phyloP scores from a whole-genome alignment of 495 filamentous ascomycete species.

The Jackrogersella minutella region DNA sequence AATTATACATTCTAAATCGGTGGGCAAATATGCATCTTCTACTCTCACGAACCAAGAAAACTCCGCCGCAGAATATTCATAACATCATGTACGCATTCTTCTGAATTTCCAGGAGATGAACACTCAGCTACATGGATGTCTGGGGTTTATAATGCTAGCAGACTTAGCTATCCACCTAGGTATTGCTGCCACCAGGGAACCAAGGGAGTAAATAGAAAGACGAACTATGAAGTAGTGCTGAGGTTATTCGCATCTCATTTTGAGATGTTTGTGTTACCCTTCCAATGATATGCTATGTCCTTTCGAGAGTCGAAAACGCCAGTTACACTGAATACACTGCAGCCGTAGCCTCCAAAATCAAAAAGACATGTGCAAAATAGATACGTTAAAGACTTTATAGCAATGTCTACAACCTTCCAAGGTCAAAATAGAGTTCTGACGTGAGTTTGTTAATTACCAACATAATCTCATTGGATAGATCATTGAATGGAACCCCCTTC shows the following conservation, averaged over 20 bases:
- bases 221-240: too few relatives aligned
- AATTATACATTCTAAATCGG: neutral
- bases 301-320: too few relatives aligned
- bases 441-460: neutral
- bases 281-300: neutral
- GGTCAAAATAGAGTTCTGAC: slow-evolving; percentile 32
- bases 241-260: neutral
- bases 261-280: neutral
- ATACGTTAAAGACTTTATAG: neutral
- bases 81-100: too few relatives aligned
- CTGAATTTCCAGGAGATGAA: too few relatives aligned
- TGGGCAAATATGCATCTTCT: neutral
- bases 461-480: slow-evolving; percentile 22
- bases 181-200: neutral
- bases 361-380: neutral
- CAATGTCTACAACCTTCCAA: neutral
- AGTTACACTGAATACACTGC: too few relatives aligned
- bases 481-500: slow-evolving; percentile 13
- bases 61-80: too few relatives aligned
- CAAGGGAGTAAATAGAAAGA: too few relatives aligned
- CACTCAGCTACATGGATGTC: too few relatives aligned
- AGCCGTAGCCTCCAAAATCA: neutral
- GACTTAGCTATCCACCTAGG: too few relatives aligned
- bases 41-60: too few relatives aligned
- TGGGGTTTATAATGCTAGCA: too few relatives aligned